Base-by-base conservation (phyloP, 139 green algal species). In the Volvox reticuliferus region DNA sequence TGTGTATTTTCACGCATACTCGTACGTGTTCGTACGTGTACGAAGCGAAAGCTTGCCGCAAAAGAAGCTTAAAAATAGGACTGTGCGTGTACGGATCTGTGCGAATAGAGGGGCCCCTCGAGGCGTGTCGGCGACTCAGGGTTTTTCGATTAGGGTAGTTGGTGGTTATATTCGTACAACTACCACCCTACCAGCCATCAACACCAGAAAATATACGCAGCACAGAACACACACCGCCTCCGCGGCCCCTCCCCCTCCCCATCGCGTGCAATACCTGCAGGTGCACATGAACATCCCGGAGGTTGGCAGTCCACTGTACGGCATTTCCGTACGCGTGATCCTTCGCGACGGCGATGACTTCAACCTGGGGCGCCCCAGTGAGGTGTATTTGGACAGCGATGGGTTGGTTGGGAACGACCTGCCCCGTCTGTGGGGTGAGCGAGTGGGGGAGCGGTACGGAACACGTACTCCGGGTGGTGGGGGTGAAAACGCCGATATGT, bases 311-410 rank as follows among this genome's bases (percentile, higher is more conserved):
- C 86, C 82, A 5, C 80, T 92, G 71, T 93, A 88, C 87, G 95
- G 95, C 65, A 44, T 95, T 50, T 83, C 79, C 19, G 89, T 50
- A 20, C 92, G 94, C 0, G 90, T 85, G 30, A 93, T 96, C 2
- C 76, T 95, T 12, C 85, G 86, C 35, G 96, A 96, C 88, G 86
- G 63, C 44, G 89, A 90, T 32, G 95, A 97, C 77, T 16, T 20
- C 9, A 80, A 93, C 80, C 32, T 26, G 28, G 89, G 76, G 20
- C 36, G 35, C 0, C n/a, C 77, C 18, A 91, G 86, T 2, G 81
- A 93, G 88, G 86, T 92, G 18, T 95, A 83, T 30, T 12, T 96
- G 67, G 92, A 97, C 91, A 94, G 92, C 12, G 92, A 95, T 81
- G 95, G 92, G 3, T 2, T 22, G 19, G 88, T 94, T 22, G 84